A percentile compares a stretch with the other conserved stretches of the same genome.
Evolutionary conservation across 106 monocot species (phyloP).

Genomic region (Acanthochlamys bracteata): DNA sequence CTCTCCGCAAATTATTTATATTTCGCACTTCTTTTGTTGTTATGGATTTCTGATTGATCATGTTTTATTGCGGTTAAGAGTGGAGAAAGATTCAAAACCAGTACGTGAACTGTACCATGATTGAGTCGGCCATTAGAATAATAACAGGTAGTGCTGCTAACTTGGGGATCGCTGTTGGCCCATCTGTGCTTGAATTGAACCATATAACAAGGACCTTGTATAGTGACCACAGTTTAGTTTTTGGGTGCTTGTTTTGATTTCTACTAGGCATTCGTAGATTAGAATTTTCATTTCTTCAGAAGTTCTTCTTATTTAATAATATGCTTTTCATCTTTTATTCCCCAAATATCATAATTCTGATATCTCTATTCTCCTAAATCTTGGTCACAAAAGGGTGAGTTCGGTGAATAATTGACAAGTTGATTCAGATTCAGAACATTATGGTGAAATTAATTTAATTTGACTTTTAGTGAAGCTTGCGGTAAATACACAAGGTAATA

Average conservation of each 20-base stretch:
- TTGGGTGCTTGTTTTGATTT: neutral
- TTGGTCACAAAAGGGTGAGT: too few species aligned
- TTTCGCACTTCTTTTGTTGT: neutral
- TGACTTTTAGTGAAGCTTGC: too few species aligned
- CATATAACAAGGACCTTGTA: slow-evolving; percentile 62
- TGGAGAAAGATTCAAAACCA: slow-evolving; percentile 90
- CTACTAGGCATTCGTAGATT: neutral
- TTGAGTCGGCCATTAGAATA: slow-evolving; percentile 91
- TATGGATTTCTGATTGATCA: neutral
- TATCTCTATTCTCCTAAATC: too few species aligned
- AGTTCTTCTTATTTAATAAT: too few species aligned
- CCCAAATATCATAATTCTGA: too few species aligned
- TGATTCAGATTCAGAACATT: too few species aligned
- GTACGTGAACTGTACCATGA: slow-evolving; percentile 64
- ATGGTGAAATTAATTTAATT: too few species aligned
- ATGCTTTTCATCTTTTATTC: too few species aligned
- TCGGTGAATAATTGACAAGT: too few species aligned
- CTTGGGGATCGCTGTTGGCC: slow-evolving; percentile 95
- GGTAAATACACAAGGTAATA: too few species aligned
- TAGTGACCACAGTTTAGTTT: slow-evolving; percentile 9
- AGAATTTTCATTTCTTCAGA: too few species aligned
- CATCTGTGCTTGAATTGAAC: slow-evolving; percentile 72
- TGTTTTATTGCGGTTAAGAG: slow-evolving; percentile 31
- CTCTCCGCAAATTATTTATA: neutral
- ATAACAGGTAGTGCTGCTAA: slow-evolving; percentile 97